phyloP scores from a whole-genome alignment of 2,329 filamentous ascomycete species.

The Sporothrix brunneoviolacea region DNA sequence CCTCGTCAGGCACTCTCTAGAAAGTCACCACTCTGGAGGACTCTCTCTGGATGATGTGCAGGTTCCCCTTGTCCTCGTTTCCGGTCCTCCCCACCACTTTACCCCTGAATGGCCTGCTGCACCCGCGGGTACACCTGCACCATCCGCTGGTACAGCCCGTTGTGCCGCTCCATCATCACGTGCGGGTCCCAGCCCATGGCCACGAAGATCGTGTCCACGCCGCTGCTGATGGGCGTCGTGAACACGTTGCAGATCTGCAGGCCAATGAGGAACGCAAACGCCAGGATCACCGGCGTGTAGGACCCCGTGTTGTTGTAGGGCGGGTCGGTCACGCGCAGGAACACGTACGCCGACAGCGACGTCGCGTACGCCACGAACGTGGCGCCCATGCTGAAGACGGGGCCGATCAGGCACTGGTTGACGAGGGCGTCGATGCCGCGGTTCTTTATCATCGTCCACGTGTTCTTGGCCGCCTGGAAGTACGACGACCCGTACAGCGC shows the following conservation, averaged over 20 bases:
- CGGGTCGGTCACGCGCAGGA: slow-evolving; percentile 74
- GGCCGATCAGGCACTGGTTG: slow-evolving; percentile 78
- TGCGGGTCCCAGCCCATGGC: slow-evolving; percentile 63
- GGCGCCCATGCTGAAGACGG: slow-evolving; percentile 68
- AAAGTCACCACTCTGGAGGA: too few species aligned
- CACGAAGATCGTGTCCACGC: slow-evolving; percentile 89
- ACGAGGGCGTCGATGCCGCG: slow-evolving; percentile 85
- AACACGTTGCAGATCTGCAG: slow-evolving; percentile 86
- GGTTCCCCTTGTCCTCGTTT: too few species aligned
- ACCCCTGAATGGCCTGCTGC: slow-evolving; percentile 62
- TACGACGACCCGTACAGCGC: slow-evolving; percentile 89
- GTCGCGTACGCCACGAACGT: slow-evolving; percentile 80
- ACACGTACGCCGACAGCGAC: slow-evolving; percentile 78
- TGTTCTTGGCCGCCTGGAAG: slow-evolving; percentile 78
- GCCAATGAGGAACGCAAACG: slow-evolving; percentile 83
- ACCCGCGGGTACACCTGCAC: slow-evolving; percentile 77
- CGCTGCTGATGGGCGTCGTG: slow-evolving; percentile 74
- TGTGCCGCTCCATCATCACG: slow-evolving; percentile 73
- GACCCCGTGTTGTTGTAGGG: slow-evolving; percentile 62
- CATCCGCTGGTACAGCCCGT: slow-evolving; percentile 74
- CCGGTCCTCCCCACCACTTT: too few species aligned
- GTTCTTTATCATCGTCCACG: slow-evolving; percentile 86
- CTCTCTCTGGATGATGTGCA: too few species aligned
- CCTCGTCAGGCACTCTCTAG: too few species aligned
- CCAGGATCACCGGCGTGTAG: slow-evolving; percentile 72